Conservation (phyloP, 23 red algal species). For the Cyanidiococcus yangmingshanensis region DNA sequence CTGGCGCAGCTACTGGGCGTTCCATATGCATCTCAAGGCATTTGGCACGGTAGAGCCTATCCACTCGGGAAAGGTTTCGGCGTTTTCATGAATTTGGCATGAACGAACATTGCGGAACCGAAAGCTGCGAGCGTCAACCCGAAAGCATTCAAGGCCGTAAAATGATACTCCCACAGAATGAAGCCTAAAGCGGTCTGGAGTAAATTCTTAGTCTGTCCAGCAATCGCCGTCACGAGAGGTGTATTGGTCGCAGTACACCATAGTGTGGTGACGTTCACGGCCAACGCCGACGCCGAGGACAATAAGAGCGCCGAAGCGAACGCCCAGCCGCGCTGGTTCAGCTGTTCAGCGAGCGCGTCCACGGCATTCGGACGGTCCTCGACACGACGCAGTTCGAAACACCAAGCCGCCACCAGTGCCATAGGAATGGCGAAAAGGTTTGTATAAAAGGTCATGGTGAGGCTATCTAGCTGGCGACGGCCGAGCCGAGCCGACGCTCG, state of each 20-base stretch:
- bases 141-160: constrained; percentile 53
- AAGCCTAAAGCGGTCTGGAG: constrained; percentile 84
- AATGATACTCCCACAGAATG: constrained; percentile 71
- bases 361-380: constrained; percentile 42
- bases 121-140: constrained; percentile 63
- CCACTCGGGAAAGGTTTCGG: neutral
- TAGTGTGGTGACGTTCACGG: constrained; percentile 80
- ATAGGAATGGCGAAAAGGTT: constrained; percentile 58
- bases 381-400: constrained; percentile 26
- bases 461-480: constrained; percentile 37
- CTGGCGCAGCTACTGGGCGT: constrained; percentile 19
- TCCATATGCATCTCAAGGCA: neutral
- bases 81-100: constrained; percentile 34
- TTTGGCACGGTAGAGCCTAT: neutral
- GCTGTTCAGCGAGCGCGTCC: constrained; percentile 36
- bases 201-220: constrained; percentile 90
- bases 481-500: constrained; percentile 22
- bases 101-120: constrained; percentile 52
- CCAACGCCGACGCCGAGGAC: constrained; percentile 69
- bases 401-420: constrained; percentile 22
- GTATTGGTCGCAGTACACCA: constrained; percentile 78
- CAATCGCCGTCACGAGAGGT: constrained; percentile 70
- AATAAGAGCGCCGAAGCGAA: constrained; percentile 55
- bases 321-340: constrained; percentile 35
- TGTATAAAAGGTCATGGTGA: constrained; percentile 72